Conservation (phyloP, 176 grass and related monocot species). For the Rhynchospora breviuscula region DNA sequence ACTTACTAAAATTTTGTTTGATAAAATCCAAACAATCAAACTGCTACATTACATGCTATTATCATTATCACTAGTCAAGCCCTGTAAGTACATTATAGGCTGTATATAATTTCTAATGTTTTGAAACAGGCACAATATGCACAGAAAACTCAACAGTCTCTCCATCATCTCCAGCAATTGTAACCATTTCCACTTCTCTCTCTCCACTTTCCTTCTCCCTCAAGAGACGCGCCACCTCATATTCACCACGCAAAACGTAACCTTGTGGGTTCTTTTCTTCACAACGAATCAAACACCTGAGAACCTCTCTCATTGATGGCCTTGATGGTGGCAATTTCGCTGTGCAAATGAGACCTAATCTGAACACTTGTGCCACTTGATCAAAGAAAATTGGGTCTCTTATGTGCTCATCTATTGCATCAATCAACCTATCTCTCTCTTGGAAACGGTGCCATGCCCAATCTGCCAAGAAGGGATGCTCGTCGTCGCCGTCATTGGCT, state of each 20-base stretch:
- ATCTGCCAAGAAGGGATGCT: slow-evolving; percentile 53
- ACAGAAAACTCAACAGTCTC: slow-evolving; percentile 12
- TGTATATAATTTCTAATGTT: no score
- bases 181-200: neutral
- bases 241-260: neutral
- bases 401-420: slow-evolving; percentile 40
- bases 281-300: slow-evolving; percentile 36
- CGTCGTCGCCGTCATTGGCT: slow-evolving; percentile 34
- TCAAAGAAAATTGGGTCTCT: slow-evolving; percentile 14
- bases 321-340: slow-evolving; percentile 34
- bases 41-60: no score
- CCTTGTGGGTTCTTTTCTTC: neutral
- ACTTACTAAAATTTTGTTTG: no score
- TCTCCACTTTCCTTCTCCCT: neutral
- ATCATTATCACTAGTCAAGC: no score
- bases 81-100: no score
- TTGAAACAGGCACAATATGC: slow-evolving; percentile 3
- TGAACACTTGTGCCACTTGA: slow-evolving; percentile 48
- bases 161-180: neutral
- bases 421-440: slow-evolving; percentile 29
- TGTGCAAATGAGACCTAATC: slow-evolving; percentile 61
- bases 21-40: no score
- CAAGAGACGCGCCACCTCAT: slow-evolving; percentile 21
- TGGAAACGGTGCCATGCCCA: slow-evolving; percentile 63
- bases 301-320: slow-evolving; percentile 64